Evolutionary conservation across 257 asterid species (phyloP), one percentile per base, ranked within the genome.

Genomic region (Rubia yunnanensis): DNA sequence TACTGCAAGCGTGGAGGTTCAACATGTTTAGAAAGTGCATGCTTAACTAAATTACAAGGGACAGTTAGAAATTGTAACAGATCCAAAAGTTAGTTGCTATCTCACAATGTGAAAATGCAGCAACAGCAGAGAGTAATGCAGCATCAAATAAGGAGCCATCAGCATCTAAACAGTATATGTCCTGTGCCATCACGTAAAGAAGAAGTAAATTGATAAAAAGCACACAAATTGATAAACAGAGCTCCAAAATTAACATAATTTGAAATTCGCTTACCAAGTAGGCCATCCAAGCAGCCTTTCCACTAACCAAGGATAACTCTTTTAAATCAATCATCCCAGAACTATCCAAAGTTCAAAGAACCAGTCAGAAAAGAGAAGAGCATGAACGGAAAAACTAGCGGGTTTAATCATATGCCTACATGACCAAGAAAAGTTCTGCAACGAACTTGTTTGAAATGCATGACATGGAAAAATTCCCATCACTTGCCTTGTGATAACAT

Each of bases 201-300:
- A 54, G 31, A 53, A 66, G 24, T 70, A 38, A 44, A 32, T 10
- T n/a, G 5, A 32, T 20, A 17, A 46, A 34, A 20, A 26, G 13
- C 22, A 48, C 49, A 69, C 34, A 6, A n/a, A 48, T 17, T 60
- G 63, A 31, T 1, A 31, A 6, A 5, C n/a, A n/a, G n/a, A 32
- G 55, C 22, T 27, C 23, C 17, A 11, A 32, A n/a, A 35, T 1
- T 9, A 17, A 63, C 35, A 35, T 7, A 36, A 18, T 34, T 27
- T 61, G 34, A 26, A 50, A 32, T 65, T 70, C 49, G 64, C 58
- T 74, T 74, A 92, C 97, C 95, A 92, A 76, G 82, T 86, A 89
- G 75, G 83, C 97, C 97, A 90, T 89, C 97, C 99, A 92, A 68
- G 99, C 97, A 78, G 97, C 94, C 83, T 92, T 92, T 63, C 96